phyloP scores from a whole-genome alignment of 2,329 filamentous ascomycete genomes.

The Aureobasidium sp. region DNA sequence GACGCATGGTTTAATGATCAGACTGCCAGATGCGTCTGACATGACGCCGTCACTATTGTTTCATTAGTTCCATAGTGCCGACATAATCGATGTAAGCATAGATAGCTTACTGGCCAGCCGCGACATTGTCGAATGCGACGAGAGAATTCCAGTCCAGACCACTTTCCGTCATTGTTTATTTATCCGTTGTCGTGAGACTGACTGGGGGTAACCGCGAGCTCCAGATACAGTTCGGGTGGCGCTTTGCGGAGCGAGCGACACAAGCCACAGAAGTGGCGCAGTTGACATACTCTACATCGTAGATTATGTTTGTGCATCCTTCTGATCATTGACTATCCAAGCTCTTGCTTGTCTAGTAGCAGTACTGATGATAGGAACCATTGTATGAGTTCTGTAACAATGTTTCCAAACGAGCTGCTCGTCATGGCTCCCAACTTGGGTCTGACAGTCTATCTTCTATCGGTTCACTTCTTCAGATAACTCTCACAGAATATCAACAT shows the following conservation, averaged over 20 bases:
- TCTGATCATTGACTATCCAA: too few relatives aligned
- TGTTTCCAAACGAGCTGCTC: not conserved
- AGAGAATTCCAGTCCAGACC: constrained; percentile 54
- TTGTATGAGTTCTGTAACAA: not conserved
- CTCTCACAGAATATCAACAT: not conserved
- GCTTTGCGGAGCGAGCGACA: not conserved
- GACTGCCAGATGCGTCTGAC: constrained; percentile 69
- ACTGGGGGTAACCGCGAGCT: not conserved
- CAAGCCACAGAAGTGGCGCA: not conserved
- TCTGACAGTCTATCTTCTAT: not conserved
- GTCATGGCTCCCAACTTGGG: too few relatives aligned
- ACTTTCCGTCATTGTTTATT: constrained; percentile 21
- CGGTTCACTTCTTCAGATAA: not conserved
- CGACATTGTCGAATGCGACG: constrained; percentile 63
- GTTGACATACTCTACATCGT: not conserved
- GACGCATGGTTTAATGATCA: constrained; percentile 94
- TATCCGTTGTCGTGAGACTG: not conserved
- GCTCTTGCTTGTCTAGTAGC: too few relatives aligned
- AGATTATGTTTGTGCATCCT: not conserved
- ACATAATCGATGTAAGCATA: too few relatives aligned
- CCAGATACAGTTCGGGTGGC: not conserved
- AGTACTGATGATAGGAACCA: not conserved
- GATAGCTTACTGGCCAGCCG: constrained; percentile 70
- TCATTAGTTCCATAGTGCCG: not conserved
- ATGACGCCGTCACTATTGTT: constrained; percentile 73